Evolutionary conservation across 2,329 filamentous ascomycete species (phyloP).

Genomic region (Lachnellula subtilissima): DNA sequence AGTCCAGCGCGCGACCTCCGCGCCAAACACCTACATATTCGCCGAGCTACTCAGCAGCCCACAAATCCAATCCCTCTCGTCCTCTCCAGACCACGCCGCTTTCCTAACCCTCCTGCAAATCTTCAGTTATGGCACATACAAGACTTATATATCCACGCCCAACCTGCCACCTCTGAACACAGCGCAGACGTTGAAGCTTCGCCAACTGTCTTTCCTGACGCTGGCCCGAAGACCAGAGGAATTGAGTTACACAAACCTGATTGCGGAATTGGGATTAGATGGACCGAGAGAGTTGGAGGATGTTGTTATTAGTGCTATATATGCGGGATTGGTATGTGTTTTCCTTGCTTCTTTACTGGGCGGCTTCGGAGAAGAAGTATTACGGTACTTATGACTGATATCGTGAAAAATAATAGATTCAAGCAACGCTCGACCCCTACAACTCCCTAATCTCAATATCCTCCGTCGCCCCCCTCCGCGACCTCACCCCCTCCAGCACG

Average conservation of each 20-base stretch:
- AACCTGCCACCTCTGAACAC: slow-evolving; percentile 66
- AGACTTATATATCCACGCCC: slow-evolving; percentile 56
- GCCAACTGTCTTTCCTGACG: slow-evolving; percentile 82
- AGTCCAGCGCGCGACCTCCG: slow-evolving; percentile 82
- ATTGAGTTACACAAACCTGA: slow-evolving; percentile 48
- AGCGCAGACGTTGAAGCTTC: slow-evolving; percentile 76
- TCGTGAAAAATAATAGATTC: too few species aligned
- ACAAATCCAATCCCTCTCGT: slow-evolving; percentile 68
- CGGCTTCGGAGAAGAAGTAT: too few species aligned
- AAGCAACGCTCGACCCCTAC: slow-evolving; percentile 77
- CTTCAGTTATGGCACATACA: slow-evolving; percentile 89
- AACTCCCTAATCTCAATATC: slow-evolving; percentile 70
- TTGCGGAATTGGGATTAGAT: slow-evolving; percentile 60
- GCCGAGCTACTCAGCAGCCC: slow-evolving; percentile 82
- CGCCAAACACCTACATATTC: slow-evolving; percentile 86
- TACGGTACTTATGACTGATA: too few species aligned
- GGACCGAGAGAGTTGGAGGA: slow-evolving; percentile 71
- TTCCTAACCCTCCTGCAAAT: slow-evolving; percentile 73
- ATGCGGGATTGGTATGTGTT: slow-evolving; percentile 66
- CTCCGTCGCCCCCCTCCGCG: slow-evolving; percentile 78
- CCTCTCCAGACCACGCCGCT: slow-evolving; percentile 54
- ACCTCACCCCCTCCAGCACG: slow-evolving; percentile 71
- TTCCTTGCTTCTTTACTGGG: too few species aligned
- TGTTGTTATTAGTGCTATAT: slow-evolving; percentile 82
- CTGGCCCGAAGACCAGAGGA: slow-evolving; percentile 58